Conservation (phyloP, 2,329 filamentous ascomycete species). For the Alternaria brassicae region DNA sequence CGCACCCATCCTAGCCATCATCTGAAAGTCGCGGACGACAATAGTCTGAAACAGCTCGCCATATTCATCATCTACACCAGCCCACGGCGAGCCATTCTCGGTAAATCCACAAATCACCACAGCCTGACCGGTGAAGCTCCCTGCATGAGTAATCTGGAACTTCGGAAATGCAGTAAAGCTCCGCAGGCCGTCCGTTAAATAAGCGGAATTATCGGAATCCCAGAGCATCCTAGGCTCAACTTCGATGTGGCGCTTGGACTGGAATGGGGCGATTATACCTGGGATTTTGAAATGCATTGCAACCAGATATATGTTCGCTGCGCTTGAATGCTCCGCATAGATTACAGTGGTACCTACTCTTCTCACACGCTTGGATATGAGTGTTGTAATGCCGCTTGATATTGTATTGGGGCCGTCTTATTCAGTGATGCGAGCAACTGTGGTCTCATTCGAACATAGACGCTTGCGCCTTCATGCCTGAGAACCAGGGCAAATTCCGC, state of each 20-base stretch:
- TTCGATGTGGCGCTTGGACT: neutral
- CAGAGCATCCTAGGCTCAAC: neutral
- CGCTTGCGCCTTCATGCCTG: neutral
- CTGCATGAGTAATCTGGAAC: neutral
- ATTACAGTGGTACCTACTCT: neutral
- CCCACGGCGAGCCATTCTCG: neutral
- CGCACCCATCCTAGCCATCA: neutral
- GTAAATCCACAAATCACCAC: neutral
- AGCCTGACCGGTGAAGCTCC: neutral
- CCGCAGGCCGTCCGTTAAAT: neutral
- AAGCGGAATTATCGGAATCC: neutral
- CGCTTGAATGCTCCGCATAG: neutral
- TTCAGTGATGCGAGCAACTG: neutral
- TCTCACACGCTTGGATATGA: neutral
- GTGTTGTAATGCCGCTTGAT: neutral
- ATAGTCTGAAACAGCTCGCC: neutral
- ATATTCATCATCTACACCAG: neutral
- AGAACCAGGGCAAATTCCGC: neutral
- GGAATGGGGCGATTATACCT: neutral
- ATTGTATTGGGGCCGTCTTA: neutral
- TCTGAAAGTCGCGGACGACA: neutral
- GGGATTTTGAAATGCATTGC: neutral
- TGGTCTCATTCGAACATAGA: neutral
- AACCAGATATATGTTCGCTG: neutral
- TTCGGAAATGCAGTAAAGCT: neutral